A percentile compares a stretch with the other conserved stretches of the same genome.
Evolutionary conservation across 2,329 filamentous ascomycete species (phyloP).

Genomic region (Cladophialophora psammophila): DNA sequence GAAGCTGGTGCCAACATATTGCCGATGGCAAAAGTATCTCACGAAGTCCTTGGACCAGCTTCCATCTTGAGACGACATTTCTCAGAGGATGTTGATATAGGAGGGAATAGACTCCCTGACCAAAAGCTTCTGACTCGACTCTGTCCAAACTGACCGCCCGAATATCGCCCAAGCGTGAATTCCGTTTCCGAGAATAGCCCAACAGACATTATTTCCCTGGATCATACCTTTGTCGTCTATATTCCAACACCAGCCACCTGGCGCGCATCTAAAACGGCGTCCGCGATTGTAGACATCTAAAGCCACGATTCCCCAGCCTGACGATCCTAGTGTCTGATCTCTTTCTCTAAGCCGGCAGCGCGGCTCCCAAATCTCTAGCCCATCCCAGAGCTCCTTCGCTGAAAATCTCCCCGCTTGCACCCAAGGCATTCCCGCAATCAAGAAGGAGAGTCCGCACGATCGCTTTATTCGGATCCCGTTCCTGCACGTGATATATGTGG

Average conservation of each 20-base stretch:
- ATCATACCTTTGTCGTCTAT: no score
- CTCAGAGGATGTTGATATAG: not conserved
- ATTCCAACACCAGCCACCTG: no score
- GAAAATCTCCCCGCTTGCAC: constrained; percentile 49
- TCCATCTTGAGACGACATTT: no score
- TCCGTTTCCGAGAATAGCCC: no score
- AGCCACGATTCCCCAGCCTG: not conserved
- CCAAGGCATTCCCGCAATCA: constrained; percentile 47
- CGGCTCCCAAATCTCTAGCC: constrained; percentile 12
- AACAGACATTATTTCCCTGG: no score
- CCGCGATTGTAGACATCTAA: not conserved
- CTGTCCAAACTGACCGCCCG: no score
- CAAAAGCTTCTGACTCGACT: no score
- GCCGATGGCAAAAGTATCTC: not conserved
- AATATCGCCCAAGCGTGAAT: no score
- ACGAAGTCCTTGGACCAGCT: no score
- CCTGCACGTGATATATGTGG: constrained; percentile 52
- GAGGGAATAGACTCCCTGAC: not conserved
- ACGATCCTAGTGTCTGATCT: not conserved
- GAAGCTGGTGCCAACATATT: not conserved
- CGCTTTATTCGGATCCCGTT: constrained; percentile 50
- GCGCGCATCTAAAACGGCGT: no score
- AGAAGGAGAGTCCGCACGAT: constrained; percentile 51
- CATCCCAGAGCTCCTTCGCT: constrained; percentile 41
- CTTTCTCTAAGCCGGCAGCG: constrained; percentile 7